Evolutionary conservation across 768 basidiomycete genomes (phyloP).

Genomic region (Podaxis sp.): DNA sequence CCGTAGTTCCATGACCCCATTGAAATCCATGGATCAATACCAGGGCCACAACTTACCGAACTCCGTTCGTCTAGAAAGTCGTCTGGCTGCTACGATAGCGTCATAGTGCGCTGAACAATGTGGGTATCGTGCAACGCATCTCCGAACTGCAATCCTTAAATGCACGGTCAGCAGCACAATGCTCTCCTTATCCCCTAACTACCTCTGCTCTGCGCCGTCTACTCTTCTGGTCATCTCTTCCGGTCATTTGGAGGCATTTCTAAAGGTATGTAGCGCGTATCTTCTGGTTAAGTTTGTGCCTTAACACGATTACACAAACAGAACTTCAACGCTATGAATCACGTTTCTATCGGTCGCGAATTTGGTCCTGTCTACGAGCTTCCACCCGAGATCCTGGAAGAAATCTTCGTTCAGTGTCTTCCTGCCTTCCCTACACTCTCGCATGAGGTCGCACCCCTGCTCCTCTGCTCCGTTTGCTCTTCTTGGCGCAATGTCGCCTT

Average conservation of each 20-base stretch:
- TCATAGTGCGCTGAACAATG: neutral
- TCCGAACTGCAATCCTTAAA: neutral
- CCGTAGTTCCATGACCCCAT: too few species aligned
- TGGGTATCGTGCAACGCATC: neutral
- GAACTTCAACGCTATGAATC: neutral
- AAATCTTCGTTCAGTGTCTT: neutral
- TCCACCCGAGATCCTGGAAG: constrained; percentile 9
- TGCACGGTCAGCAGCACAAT: neutral
- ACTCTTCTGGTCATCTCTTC: neutral
- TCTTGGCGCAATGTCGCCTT: constrained; percentile 6
- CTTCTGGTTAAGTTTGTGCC: neutral
- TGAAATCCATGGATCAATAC: too few species aligned
- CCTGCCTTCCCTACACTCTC: neutral
- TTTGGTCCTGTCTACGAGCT: neutral
- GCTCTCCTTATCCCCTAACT: neutral
- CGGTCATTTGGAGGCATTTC: neutral
- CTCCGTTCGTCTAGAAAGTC: neutral
- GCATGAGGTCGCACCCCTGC: neutral
- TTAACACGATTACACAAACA: neutral
- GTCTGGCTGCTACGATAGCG: neutral
- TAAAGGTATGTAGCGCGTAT: neutral
- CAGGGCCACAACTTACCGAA: neutral
- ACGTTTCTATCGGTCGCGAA: neutral
- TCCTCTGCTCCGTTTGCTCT: constrained; percentile 7
- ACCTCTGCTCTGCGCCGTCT: neutral